phyloP scores from a whole-genome alignment of 169 alveolate genomes.

The Plasmodium fragile region DNA sequence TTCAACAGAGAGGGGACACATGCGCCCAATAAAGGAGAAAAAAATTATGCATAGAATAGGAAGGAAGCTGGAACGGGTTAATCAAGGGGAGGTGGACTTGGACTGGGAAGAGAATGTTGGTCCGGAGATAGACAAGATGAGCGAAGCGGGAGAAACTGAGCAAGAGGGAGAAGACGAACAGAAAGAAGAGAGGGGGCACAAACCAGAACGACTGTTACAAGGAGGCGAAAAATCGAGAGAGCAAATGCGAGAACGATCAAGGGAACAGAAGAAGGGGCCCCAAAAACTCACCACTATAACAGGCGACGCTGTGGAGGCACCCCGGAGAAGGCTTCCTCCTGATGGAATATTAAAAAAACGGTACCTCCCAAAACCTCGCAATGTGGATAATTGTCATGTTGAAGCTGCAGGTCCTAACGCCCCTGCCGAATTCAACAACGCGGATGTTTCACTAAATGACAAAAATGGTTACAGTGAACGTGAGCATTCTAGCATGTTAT shows the following conservation, averaged over 20 bases:
- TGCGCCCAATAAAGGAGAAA: neutral
- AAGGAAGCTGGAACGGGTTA: neutral
- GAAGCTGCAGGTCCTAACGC: neutral
- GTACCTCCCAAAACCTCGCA: neutral
- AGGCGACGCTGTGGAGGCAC: neutral
- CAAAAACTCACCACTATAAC: neutral
- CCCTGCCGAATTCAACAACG: neutral
- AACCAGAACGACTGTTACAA: conserved; percentile 2
- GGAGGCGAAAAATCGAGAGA: neutral
- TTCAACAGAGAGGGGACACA: neutral
- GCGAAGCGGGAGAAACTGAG: neutral
- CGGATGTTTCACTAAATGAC: neutral
- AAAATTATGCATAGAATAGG: neutral
- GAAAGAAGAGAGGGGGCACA: neutral
- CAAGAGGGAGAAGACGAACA: conserved; percentile 9
- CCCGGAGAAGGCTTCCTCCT: neutral
- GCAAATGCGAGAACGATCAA: neutral
- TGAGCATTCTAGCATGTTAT: neutral
- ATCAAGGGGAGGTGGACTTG: neutral
- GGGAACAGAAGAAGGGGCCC: neutral
- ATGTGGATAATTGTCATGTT: neutral
- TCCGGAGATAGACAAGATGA: neutral
- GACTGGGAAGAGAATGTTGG: neutral
- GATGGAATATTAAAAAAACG: conserved; percentile 29
- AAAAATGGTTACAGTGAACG: neutral